Base-by-base conservation (phyloP, 1,284 basidiomycete species). In the Pyrrhoderma noxium region DNA sequence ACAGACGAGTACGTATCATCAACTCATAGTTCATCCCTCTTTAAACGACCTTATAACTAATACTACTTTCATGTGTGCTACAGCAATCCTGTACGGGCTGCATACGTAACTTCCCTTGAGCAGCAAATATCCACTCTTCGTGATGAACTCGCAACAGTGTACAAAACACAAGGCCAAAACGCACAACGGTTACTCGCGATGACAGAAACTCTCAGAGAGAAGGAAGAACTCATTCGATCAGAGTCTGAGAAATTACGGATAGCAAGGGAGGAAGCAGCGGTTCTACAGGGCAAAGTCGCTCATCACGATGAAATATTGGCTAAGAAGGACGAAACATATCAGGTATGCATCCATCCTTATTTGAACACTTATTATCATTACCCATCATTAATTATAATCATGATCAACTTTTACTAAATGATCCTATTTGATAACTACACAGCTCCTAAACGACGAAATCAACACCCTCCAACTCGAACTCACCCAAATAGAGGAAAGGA, bases 111-210 rank as follows among this genome's bases (percentile, higher is more conserved):
- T 1, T 95, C 94, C 13, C 81, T 98, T 47, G 93, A 98, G 67
- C 84, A 86, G 2, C 93, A 98, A 65, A 89, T 98, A 64, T 89
- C 90, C 2, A 82, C 88, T 4, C 74, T 95, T 43, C 82, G 93
- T 22, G 87, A 91, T 60, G 95, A 98, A 65, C 74, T 98, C 39
- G 88, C 93, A 2, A 88, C 85, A 4, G 82, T 96, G 2, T 99
- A 99, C 76, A 95, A 96, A 67, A 91, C 92, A 0, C 94, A 98
- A 64, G 89, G 90, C 0, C 92, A 95, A 68, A 96, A 96, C 65
- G 91, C 93, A 1, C 94, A 97, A 65, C 78, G 91, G 37, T 75
- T 95, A 11, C 75, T 99, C 13, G 78, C 88, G 5, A 90, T 98
- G 84, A 95, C 91, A 57, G 95, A 99, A 66, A 89, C 89, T 0